Evolutionary conservation across 768 basidiomycete genomes (phyloP), one percentile per base, ranked within the genome.

Genomic region (Lentinula raphanica): DNA sequence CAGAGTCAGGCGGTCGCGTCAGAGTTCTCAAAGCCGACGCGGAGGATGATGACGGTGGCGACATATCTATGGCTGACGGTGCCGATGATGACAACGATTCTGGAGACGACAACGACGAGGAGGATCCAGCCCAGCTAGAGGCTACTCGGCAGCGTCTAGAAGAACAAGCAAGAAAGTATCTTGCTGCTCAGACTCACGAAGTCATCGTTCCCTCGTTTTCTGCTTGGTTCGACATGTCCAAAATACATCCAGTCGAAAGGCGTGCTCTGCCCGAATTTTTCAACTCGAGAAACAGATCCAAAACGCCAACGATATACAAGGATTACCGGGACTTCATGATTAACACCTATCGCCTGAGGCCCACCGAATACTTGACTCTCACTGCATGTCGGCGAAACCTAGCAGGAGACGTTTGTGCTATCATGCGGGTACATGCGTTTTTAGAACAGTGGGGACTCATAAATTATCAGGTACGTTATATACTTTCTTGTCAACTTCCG

Each of bases 311-410:
- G 19, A 94, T 98, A 61, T 99, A 98, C 79, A 98, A 98, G 72
- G 96, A 99, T 70, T 99, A 99, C 67, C 86, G 97, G 60, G 96
- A 99, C 78, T 99, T 99, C 65, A 99, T 99, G 96, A 85, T 99
- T 71, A 98, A 99, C 75, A 94, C 97, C 1, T 98, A 98, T 72
- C 81, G 97, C 51, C 79, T 99, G 38, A 82, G 97, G 51, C 97
- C 97, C 1, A 83, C 82, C 23, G 97, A 99, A 70, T 99, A 99
- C 66, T 81, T 99, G 58, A 99, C 97, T 17, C 92, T 98, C 59
- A 99, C 97, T 1, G 96, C 96, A 1, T 99, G 97, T 69, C 73
- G 97, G 67, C 76, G 97, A 62, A 99, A 99, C 72, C 73, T 99
- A 62, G 96, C 96, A 4, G 97, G 97, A 45, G 97, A 99, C 70